A percentile compares a stretch with the other conserved stretches of the same genome.
Evolutionary conservation across 805 yeast species (phyloP).

Genomic region (Kuraishia capsulata): DNA sequence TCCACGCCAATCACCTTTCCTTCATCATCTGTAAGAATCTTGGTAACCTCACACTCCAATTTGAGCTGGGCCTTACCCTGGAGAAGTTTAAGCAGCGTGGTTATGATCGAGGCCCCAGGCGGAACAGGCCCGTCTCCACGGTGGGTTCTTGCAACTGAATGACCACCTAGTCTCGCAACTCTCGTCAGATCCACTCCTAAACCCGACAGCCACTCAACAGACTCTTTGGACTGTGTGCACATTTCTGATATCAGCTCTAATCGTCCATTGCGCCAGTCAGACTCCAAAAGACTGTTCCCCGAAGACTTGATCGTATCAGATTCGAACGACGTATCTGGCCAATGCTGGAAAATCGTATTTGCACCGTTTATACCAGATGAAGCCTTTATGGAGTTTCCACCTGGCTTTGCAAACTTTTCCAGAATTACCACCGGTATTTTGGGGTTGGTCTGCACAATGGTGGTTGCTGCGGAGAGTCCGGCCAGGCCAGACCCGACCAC

Average conservation of each 20-base stretch:
- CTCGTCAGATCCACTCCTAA: slow-evolving; percentile 55
- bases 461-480: slow-evolving; percentile 52
- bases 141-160: slow-evolving; percentile 73
- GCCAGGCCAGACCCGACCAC: slow-evolving; percentile 62
- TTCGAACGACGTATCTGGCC: slow-evolving; percentile 40
- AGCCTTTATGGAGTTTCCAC: slow-evolving; percentile 62
- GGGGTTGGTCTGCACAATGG: slow-evolving; percentile 26
- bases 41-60: slow-evolving; percentile 27
- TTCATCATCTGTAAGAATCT: slow-evolving; percentile 21
- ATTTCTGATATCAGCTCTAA: slow-evolving; percentile 43
- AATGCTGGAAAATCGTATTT: slow-evolving; percentile 49
- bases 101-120: slow-evolving; percentile 61
- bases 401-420: slow-evolving; percentile 52
- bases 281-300: slow-evolving; percentile 24
- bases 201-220: slow-evolving; percentile 66
- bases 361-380: slow-evolving; percentile 72
- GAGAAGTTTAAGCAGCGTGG: slow-evolving; percentile 38
- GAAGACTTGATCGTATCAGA: slow-evolving; percentile 64
- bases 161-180: slow-evolving; percentile 78
- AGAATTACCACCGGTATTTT: slow-evolving; percentile 45
- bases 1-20: slow-evolving; percentile 16
- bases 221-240: slow-evolving; percentile 52
- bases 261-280: slow-evolving; percentile 36
- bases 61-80: slow-evolving; percentile 26
- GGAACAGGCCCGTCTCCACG: slow-evolving; percentile 60